Percentiles rank a stretch among this genome's conserved stretches.
These are phyloP conservation scores for Fusarium globosum DNA, from an alignment of 2,329 filamentous ascomycete genomes.

Conservation along the genomic window DNA sequence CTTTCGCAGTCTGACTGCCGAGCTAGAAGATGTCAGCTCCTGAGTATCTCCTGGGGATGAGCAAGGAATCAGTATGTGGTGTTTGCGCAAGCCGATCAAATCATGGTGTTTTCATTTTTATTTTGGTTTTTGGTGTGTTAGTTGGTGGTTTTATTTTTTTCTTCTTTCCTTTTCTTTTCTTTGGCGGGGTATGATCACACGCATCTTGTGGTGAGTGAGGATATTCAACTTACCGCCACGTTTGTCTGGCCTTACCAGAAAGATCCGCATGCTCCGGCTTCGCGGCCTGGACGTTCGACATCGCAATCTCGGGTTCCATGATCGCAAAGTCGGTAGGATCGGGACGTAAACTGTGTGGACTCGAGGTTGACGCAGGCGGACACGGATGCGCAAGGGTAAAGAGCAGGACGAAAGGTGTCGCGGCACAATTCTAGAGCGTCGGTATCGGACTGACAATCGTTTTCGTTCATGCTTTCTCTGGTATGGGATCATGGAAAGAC, in stretches of 20 bases:
- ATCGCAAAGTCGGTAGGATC: slow-evolving; percentile 23
- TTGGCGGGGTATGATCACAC: slow-evolving; percentile 10
- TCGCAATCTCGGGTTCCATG: slow-evolving; percentile 39
- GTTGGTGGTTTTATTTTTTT: neutral
- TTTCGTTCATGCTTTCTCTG: slow-evolving; percentile 51
- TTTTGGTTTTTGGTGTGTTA: neutral
- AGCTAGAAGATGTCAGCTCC: slow-evolving; percentile 48
- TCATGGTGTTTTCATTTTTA: neutral
- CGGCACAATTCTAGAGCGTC: slow-evolving; percentile 35
- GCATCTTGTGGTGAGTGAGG: neutral
- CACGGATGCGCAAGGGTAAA: slow-evolving; percentile 19
- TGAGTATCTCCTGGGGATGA: slow-evolving; percentile 23
- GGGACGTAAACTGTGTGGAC: slow-evolving; percentile 17
- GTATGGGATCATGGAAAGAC: slow-evolving; percentile 44
- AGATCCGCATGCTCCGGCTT: slow-evolving; percentile 37
- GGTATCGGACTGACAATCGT: slow-evolving; percentile 43
- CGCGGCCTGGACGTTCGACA: slow-evolving; percentile 20
- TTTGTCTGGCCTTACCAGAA: slow-evolving; percentile 49
- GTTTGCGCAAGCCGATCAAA: slow-evolving; percentile 17
- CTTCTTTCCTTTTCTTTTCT: neutral
- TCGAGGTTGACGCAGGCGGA: neutral
- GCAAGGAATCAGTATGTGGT: neutral
- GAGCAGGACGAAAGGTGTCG: slow-evolving; percentile 27
- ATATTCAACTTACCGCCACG: slow-evolving; percentile 53
- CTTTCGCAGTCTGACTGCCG: slow-evolving; percentile 57